Percentiles rank a stretch among this genome's conserved stretches.
phyloP scores from a whole-genome alignment of 2,329 filamentous ascomycete species.

The Lachnellula occidentalis region DNA sequence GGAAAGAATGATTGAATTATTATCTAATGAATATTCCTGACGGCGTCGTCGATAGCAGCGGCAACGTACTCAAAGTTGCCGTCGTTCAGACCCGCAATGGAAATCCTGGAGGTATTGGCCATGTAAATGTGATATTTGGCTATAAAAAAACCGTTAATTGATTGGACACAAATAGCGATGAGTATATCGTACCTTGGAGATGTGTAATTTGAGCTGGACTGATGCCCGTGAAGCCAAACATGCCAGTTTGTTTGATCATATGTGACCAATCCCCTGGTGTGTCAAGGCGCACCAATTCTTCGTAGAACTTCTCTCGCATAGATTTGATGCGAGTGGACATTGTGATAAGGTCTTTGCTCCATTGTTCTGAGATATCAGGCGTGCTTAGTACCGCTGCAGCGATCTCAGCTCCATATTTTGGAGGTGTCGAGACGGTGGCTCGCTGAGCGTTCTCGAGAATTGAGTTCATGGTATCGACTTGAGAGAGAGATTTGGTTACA shows the following conservation, averaged over 20 bases:
- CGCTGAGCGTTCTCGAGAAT: conserved; percentile 32
- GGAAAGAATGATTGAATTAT: neutral
- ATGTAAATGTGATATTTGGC: conserved; percentile 34
- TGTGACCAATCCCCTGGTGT: conserved; percentile 36
- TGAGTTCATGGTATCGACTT: conserved; percentile 20
- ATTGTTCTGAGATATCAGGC: conserved; percentile 28
- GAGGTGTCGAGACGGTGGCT: conserved; percentile 34
- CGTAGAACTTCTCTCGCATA: conserved; percentile 33
- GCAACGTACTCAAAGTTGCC: conserved; percentile 33
- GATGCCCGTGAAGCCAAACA: conserved; percentile 44
- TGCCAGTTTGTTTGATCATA: conserved; percentile 35
- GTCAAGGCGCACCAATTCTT: conserved; percentile 28
- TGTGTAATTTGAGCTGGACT: conserved; percentile 41
- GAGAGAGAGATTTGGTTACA: conserved; percentile 19
- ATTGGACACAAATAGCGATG: neutral
- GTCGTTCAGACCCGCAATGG: conserved; percentile 36
- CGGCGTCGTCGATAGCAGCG: conserved; percentile 17
- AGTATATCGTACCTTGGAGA: conserved; percentile 7
- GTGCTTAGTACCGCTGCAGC: conserved; percentile 32
- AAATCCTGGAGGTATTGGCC: conserved; percentile 36
- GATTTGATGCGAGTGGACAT: conserved; percentile 34
- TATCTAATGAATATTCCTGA: conserved; percentile 1
- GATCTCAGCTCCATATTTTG: conserved; percentile 33
- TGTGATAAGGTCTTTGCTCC: conserved; percentile 32
- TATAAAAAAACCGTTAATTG: conserved; percentile 9